Conservation (phyloP, 1,284 basidiomycete species). For the Afroboletus lepidellus region DNA sequence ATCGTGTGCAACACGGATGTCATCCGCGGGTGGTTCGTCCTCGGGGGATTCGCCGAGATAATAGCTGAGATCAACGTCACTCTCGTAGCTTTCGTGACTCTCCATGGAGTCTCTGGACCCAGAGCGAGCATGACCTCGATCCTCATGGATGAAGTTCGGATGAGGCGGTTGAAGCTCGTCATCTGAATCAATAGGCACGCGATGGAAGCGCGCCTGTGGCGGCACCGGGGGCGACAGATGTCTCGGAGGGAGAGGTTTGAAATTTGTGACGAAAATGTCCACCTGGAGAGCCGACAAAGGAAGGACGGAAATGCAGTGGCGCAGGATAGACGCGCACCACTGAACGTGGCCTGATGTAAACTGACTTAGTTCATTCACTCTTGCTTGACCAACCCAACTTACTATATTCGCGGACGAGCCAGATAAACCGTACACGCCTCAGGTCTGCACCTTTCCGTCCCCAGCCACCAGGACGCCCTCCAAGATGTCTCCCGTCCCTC, state of each 20-base stretch:
- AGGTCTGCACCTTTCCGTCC: conserved; percentile 48
- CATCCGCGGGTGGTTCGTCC: conserved; percentile 29
- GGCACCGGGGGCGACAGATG: conserved; percentile 3
- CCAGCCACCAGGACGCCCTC: conserved; percentile 44
- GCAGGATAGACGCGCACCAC: conserved; percentile 75
- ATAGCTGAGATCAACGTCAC: conserved; percentile 48
- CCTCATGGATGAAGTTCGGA: conserved; percentile 39
- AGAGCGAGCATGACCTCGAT: conserved; percentile 9
- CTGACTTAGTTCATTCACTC: background rate
- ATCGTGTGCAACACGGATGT: conserved; percentile 44
- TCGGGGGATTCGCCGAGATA: conserved; percentile 39
- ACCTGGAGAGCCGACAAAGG: conserved; percentile 60
- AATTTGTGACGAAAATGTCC: conserved; percentile 80
- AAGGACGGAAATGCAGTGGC: conserved; percentile 66
- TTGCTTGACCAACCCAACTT: conserved; percentile 26
- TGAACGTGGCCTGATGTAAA: conserved; percentile 67
- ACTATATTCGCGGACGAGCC: conserved; percentile 84
- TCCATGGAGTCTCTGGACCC: conserved; percentile 35
- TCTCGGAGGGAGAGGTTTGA: conserved; percentile 23
- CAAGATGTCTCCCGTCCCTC: conserved; percentile 46
- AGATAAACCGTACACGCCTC: conserved; percentile 73
- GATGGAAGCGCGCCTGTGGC: background rate
- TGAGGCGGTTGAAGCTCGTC: conserved; percentile 42
- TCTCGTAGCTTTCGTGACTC: conserved; percentile 34
- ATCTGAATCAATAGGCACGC: background rate